phyloP scores from a whole-genome alignment of 441 rosid genomes.

The Hypseocharis bilobata region DNA sequence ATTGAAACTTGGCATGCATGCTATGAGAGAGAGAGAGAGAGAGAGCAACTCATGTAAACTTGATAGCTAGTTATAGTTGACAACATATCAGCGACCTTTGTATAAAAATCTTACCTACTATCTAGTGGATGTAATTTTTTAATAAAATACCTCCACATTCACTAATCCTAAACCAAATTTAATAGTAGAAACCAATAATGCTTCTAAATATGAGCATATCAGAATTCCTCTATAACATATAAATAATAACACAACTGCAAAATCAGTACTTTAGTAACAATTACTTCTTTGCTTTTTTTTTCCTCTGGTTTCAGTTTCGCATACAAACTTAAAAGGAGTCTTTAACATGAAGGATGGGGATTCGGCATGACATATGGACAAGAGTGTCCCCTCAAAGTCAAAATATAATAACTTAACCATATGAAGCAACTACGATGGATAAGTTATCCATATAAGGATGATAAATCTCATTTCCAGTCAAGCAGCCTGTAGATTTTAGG shows the following conservation, averaged over 20 bases:
- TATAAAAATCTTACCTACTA: background rate
- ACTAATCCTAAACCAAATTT: too few species aligned
- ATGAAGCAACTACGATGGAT: too few species aligned
- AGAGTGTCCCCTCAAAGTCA: background rate
- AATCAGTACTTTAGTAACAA: background rate
- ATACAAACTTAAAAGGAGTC: background rate
- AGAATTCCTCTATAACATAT: too few species aligned
- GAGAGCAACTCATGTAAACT: background rate
- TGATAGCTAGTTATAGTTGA: too few species aligned
- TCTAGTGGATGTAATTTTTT: background rate
- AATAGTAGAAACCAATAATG: too few species aligned
- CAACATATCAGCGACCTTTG: too few species aligned
- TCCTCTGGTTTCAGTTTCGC: background rate
- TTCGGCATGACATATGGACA: background rate
- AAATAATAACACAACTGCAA: background rate
- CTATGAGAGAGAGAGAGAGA: background rate
- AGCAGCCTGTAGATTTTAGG: background rate
- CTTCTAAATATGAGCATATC: too few species aligned
- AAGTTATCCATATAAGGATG: background rate
- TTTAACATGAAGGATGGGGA: background rate
- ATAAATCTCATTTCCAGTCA: background rate
- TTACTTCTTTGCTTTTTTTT: background rate
- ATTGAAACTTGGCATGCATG: slow-evolving; percentile 7
- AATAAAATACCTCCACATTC: too few species aligned
- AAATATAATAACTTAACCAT: too few species aligned